Conservation (phyloP, 352 stramenopile genomes). For the Pythium apleroticum region DNA sequence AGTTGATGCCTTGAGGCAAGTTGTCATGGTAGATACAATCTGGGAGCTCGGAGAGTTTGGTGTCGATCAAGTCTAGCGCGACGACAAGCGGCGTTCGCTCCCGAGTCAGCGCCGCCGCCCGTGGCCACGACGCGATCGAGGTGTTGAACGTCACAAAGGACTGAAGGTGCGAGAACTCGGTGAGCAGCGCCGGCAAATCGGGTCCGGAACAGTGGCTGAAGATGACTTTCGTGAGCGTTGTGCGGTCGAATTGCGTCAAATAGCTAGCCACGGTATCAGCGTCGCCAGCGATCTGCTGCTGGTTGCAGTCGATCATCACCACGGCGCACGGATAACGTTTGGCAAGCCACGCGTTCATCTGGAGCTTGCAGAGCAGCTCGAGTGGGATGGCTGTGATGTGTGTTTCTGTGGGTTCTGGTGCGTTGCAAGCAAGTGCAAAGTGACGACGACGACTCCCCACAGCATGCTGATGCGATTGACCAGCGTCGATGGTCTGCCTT, state of each 20-base stretch:
- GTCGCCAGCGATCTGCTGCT: background rate
- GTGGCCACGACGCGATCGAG: constrained; percentile 1
- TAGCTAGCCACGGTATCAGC: background rate
- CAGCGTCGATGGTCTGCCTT: background rate
- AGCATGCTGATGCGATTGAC: background rate
- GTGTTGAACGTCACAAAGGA: constrained; percentile 9
- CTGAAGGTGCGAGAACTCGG: constrained; percentile 11
- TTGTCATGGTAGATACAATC: background rate
- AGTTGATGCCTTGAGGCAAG: background rate
- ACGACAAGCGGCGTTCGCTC: background rate
- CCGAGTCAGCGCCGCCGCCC: background rate
- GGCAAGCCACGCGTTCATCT: constrained; percentile 10
- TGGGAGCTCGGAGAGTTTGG: background rate
- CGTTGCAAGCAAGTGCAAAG: background rate
- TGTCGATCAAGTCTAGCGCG: background rate
- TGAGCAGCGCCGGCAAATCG: constrained; percentile 4
- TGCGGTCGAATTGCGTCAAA: constrained; percentile 1
- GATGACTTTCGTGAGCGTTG: constrained; percentile 6
- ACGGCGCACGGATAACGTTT: constrained; percentile 5
- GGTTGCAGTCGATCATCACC: constrained; percentile 24
- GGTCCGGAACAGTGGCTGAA: constrained; percentile 17
- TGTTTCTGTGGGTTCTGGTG: background rate
- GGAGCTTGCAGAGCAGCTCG: background rate
- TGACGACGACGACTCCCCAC: background rate
- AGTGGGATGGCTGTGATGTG: background rate